phyloP scores from a whole-genome alignment of 352 stramenopile species.

The Globisporangium heterothallicum region DNA sequence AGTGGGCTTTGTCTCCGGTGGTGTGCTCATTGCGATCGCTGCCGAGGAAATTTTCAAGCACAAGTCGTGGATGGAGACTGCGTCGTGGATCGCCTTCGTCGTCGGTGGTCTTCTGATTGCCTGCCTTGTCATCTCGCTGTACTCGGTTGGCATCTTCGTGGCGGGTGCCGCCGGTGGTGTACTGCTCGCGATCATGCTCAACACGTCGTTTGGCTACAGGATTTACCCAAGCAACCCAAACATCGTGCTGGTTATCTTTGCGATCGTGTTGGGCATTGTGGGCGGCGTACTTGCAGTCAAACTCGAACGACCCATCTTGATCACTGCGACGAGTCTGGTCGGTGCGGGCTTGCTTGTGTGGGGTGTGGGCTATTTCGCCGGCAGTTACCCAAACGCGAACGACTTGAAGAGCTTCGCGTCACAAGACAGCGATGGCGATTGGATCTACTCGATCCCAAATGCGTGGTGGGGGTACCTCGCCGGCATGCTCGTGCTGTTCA shows the following conservation, averaged over 20 bases:
- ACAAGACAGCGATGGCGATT: constrained; percentile 31
- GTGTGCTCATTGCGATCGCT: constrained; percentile 33
- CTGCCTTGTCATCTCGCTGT: constrained; percentile 43
- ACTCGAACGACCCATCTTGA: constrained; percentile 47
- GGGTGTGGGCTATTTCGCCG: constrained; percentile 61
- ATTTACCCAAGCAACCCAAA: constrained; percentile 51
- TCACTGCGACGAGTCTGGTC: constrained; percentile 47
- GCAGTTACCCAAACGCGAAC: constrained; percentile 43
- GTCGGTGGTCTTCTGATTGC: constrained; percentile 42
- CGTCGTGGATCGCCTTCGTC: constrained; percentile 57
- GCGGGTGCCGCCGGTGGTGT: constrained; percentile 45
- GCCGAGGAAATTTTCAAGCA: constrained; percentile 37
- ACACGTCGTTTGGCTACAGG: constrained; percentile 50
- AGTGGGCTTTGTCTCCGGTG: constrained; percentile 44
- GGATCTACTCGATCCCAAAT: constrained; percentile 50
- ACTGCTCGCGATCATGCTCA: constrained; percentile 39
- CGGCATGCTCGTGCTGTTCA: constrained; percentile 45
- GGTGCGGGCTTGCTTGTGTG: constrained; percentile 41
- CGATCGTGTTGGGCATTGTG: constrained; percentile 32
- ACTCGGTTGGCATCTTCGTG: constrained; percentile 51
- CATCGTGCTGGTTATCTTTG: constrained; percentile 40
- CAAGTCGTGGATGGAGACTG: constrained; percentile 45
- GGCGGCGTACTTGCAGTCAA: constrained; percentile 35
- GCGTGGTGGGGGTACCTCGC: constrained; percentile 62
- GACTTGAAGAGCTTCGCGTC: constrained; percentile 43